Percentiles rank a stretch among this genome's conserved stretches.
Conservation (phyloP, 2,329 filamentous ascomycete species). For the Diaporthe destruens region DNA sequence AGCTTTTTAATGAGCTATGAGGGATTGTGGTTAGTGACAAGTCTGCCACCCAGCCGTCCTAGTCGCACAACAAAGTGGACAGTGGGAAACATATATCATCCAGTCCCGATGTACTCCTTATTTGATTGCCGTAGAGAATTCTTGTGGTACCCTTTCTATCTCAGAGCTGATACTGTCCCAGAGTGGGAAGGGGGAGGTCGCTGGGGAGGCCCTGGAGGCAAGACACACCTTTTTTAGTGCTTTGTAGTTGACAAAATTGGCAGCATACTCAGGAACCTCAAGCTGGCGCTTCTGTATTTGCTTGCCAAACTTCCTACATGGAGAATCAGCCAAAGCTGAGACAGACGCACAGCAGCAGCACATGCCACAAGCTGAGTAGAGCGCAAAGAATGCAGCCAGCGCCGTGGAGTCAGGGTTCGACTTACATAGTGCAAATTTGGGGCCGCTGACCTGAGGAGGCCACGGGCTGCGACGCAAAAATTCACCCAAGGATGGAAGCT, state of each 20-base stretch:
- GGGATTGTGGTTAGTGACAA: conserved; percentile 49
- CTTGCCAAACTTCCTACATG: conserved; percentile 96
- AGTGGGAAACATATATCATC: background rate
- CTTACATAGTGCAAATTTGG: conserved; percentile 53
- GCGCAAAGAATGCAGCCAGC: background rate
- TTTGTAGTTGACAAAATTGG: conserved; percentile 99
- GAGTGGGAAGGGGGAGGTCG: background rate
- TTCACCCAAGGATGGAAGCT: background rate
- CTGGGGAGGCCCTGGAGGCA: conserved; percentile 14
- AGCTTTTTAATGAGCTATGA: conserved; percentile 96
- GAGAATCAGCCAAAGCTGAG: conserved; percentile 44
- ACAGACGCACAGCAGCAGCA: conserved; percentile 1
- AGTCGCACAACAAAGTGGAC: background rate
- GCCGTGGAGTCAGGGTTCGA: conserved; percentile 32
- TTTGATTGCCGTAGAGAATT: background rate
- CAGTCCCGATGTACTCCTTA: background rate
- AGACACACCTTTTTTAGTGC: conserved; percentile 90
- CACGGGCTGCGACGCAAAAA: conserved; percentile 35
- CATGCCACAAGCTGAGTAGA: conserved; percentile 5
- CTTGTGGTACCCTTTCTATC: conserved; percentile 11
- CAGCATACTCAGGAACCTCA: conserved; percentile 98
- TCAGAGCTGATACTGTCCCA: background rate
- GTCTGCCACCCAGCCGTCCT: background rate
- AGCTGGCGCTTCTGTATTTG: conserved; percentile 99
- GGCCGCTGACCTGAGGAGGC: conserved; percentile 43